phyloP scores from a whole-genome alignment of 495 filamentous ascomycete species.

The Cryomyces minteri region DNA sequence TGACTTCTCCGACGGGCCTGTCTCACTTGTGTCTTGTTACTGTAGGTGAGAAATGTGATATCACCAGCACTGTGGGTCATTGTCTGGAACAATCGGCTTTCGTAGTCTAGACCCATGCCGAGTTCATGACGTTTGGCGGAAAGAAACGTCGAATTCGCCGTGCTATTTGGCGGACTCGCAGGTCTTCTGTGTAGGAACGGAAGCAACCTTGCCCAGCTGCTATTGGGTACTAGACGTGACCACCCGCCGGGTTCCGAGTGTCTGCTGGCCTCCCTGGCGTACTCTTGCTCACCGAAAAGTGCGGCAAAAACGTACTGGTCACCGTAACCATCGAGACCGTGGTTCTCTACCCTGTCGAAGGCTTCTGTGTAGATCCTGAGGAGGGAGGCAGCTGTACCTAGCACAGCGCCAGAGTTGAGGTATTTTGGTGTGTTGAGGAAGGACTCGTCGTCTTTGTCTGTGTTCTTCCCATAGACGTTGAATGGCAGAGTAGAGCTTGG shows the following conservation, averaged over 20 bases:
- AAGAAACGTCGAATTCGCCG: background rate
- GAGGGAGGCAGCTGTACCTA: constrained; percentile 16
- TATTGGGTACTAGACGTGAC: background rate
- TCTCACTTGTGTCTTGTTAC: background rate
- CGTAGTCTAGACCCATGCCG: constrained; percentile 38
- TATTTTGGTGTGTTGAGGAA: constrained; percentile 27
- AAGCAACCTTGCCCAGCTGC: background rate
- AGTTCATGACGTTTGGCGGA: constrained; percentile 21
- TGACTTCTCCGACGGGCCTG: background rate
- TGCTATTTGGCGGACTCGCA: too few relatives aligned
- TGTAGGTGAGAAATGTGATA: background rate
- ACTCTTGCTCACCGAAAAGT: constrained; percentile 17
- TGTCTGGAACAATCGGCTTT: constrained; percentile 33
- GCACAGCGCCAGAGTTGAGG: constrained; percentile 17
- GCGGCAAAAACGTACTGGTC: constrained; percentile 15
- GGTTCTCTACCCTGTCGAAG: constrained; percentile 6
- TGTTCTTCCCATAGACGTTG: constrained; percentile 37
- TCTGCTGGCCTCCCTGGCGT: constrained; percentile 2
- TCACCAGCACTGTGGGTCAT: constrained; percentile 7
- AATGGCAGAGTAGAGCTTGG: constrained; percentile 36
- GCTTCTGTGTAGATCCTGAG: constrained; percentile 10
- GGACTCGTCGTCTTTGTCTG: constrained; percentile 24
- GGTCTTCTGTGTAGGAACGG: too few relatives aligned
- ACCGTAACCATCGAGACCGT: background rate
- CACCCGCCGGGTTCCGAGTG: background rate